Percentiles rank a stretch among this genome's conserved stretches.
phyloP scores from a whole-genome alignment of 116 monocot genomes.

The Thalassia testudinum region DNA sequence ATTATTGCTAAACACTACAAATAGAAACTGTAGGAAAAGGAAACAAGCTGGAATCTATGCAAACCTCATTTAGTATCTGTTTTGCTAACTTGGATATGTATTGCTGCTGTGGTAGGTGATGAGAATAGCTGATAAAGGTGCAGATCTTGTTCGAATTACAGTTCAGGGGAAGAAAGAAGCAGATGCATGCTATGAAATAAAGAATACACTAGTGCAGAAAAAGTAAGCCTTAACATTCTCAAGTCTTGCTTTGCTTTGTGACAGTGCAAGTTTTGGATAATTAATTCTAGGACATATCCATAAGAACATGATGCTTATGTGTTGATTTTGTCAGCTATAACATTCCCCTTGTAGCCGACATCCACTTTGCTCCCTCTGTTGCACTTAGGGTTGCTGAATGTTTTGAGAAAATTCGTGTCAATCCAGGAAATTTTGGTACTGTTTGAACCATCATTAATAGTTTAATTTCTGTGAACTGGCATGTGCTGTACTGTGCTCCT shows the following conservation, averaged over 20 bases:
- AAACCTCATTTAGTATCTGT: no score
- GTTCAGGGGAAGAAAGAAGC: constrained; percentile 99
- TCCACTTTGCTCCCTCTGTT: constrained; percentile 96
- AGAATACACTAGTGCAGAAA: constrained; percentile 86
- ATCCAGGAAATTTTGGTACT: constrained; percentile 86
- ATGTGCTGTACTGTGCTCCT: not conserved
- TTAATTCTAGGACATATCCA: no score
- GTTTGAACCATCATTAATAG: not conserved
- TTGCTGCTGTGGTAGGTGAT: constrained; percentile 48
- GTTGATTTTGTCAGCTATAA: constrained; percentile 50
- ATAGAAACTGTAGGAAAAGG: no score
- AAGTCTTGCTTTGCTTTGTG: not conserved
- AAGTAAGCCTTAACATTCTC: constrained; percentile 28
- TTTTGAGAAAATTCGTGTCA: constrained; percentile 99
- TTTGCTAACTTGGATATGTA: not conserved
- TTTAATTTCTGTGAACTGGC: not conserved
- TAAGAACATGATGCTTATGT: no score
- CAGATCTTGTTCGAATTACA: constrained; percentile 93
- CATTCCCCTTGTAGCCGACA: constrained; percentile 97
- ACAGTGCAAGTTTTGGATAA: not conserved
- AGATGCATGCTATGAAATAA: constrained; percentile 99
- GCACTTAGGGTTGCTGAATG: constrained; percentile 97
- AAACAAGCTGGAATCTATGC: no score
- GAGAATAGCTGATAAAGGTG: constrained; percentile 99
- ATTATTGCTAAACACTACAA: no score